Evolutionary conservation across 495 filamentous ascomycete genomes (phyloP), one percentile per base, ranked within the genome.

Genomic region (Tuber aestivum): DNA sequence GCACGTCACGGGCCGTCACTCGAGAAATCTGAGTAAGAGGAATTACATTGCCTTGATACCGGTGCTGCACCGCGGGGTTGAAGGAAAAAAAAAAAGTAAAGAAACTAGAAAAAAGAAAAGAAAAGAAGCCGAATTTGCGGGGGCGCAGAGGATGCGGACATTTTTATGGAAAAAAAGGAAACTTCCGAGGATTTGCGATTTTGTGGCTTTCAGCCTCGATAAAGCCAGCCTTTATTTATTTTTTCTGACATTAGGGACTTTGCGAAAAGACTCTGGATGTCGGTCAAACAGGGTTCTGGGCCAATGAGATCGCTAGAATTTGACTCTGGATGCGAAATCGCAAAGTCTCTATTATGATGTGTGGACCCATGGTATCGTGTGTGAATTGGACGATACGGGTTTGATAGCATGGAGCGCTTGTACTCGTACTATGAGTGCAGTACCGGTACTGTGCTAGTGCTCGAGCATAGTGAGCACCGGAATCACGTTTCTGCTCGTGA

Each of bases 121-220:
- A 65, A 65, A 65, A 32, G 27, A 12, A 65, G 32, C 4, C 3
- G 27, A 5, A 32, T 16, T 32, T 32, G 56, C 56, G 56, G 56
- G 56, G 23, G n/a, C n/a, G n/a, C n/a, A n/a, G n/a, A n/a, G n/a
- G n/a, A n/a, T n/a, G n/a, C n/a, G n/a, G n/a, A n/a, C n/a, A n/a
- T n/a, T n/a, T n/a, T n/a, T n/a, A n/a, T n/a, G n/a, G n/a, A n/a
- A n/a, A n/a, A n/a, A 56, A 23, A 27, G 50, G 32, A 3, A 12
- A 27, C 27, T 65, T n/a, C 32, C 12, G 56, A 65, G 12, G n/a
- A 3, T 32, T 32, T 65, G 56, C 12, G 56, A n/a, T 32, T 32
- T 32, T 32, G 56, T 65, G 56, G 56, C 56, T 65, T 65, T 65
- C 27, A 65, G 56, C 56, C 56, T 65, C 56, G n/a, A 65, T 65